phyloP scores from a whole-genome alignment of 371 early-diverging fungal genomes.

The Synchytrium microbalum region DNA sequence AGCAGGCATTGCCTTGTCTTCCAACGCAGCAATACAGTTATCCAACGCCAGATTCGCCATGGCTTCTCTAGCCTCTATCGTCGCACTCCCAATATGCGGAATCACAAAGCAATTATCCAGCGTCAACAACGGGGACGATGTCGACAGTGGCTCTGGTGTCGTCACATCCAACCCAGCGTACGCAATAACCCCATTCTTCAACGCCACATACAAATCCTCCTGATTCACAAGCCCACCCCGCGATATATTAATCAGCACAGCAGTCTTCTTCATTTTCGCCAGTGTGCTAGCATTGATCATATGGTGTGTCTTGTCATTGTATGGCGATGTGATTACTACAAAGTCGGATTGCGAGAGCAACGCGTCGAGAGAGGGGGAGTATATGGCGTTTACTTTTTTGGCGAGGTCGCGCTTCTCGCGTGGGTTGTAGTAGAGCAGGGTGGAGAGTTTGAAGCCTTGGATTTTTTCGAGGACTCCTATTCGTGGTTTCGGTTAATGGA shows the following conservation, averaged over 20 bases:
- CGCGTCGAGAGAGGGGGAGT: constrained; percentile 23
- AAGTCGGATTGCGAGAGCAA: constrained; percentile 61
- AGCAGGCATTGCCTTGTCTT: constrained; percentile 9
- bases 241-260: constrained; percentile 72
- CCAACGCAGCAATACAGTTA: constrained; percentile 9
- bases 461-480: not conserved
- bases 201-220: constrained; percentile 59
- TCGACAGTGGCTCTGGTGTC: constrained; percentile 73
- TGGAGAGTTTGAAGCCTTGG: not conserved
- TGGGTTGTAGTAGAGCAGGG: too few species aligned
- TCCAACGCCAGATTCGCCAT: constrained; percentile 62
- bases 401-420: not conserved
- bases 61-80: constrained; percentile 68
- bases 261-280: constrained; percentile 56
- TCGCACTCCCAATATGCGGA: constrained; percentile 76
- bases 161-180: constrained; percentile 81
- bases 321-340: constrained; percentile 63
- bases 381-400: too few species aligned
- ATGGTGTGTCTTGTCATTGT: constrained; percentile 60
- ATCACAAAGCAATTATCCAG: constrained; percentile 61
- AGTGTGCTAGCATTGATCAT: constrained; percentile 61
- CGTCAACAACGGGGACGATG: constrained; percentile 47
- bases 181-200: constrained; percentile 46
- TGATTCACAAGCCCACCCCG: constrained; percentile 75
- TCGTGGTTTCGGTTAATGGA: constrained; percentile 4